phyloP scores from a whole-genome alignment of 2,329 filamentous ascomycete genomes.

The Penicillium sp. region DNA sequence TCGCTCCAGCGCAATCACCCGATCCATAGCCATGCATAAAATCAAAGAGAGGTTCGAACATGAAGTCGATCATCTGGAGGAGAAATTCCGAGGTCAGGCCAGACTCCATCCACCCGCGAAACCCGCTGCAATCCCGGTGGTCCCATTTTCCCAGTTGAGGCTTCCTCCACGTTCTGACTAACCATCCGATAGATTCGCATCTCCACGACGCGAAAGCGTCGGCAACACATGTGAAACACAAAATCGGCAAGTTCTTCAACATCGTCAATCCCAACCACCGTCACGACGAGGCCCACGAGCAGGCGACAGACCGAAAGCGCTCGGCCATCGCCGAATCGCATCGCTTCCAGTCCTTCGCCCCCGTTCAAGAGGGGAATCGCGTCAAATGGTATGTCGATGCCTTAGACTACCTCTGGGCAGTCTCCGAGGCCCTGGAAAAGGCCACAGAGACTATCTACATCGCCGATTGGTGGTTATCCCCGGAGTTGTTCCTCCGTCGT shows the following conservation, averaged over 20 bases:
- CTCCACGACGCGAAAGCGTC: slow-evolving; percentile 50
- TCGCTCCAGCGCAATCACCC: background rate
- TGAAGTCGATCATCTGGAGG: slow-evolving; percentile 25
- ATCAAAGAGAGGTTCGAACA: slow-evolving; percentile 25
- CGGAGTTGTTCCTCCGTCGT: slow-evolving; percentile 79
- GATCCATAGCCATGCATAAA: slow-evolving; percentile 25
- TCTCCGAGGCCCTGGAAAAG: slow-evolving; percentile 83
- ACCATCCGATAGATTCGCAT: slow-evolving; percentile 31
- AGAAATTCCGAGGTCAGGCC: slow-evolving; percentile 26
- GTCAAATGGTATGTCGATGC: slow-evolving; percentile 98
- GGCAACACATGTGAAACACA: slow-evolving; percentile 61
- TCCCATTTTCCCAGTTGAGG: background rate
- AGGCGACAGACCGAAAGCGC: slow-evolving; percentile 79
- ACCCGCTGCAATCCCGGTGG: background rate
- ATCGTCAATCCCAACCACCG: slow-evolving; percentile 84
- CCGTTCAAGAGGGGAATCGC: slow-evolving; percentile 78
- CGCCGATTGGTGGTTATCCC: slow-evolving; percentile 94
- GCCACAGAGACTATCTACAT: slow-evolving; percentile 96
- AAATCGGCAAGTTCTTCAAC: slow-evolving; percentile 65
- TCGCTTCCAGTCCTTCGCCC: slow-evolving; percentile 88
- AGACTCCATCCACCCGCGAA: background rate
- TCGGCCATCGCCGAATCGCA: slow-evolving; percentile 70
- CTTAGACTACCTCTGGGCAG: slow-evolving; percentile 92
- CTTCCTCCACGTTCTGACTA: background rate
- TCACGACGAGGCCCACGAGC: slow-evolving; percentile 90